These are phyloP conservation scores for Cutaneotrichosporon cutaneum DNA, from an alignment of 1,284 basidiomycete species.

Conservation along the genomic window DNA sequence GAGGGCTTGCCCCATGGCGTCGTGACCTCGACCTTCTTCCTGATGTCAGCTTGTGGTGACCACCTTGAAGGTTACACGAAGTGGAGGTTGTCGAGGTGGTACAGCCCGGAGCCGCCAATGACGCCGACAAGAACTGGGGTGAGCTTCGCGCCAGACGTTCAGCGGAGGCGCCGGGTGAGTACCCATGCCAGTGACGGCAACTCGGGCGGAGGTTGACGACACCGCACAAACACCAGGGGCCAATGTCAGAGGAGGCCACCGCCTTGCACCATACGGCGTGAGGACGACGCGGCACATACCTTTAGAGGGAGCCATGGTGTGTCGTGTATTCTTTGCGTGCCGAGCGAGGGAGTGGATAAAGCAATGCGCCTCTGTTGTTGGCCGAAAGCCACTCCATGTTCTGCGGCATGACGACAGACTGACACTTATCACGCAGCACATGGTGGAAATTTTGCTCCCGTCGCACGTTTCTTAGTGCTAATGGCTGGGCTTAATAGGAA, in stretches of 20 bases:
- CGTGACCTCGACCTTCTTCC: conserved; percentile 59
- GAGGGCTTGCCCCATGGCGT: conserved; percentile 89
- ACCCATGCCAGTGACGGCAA: no score
- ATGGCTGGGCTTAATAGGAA: no score
- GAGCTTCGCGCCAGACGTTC: neutral
- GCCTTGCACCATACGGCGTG: no score
- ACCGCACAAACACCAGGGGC: no score
- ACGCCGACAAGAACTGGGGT: conserved; percentile 70
- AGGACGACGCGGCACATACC: neutral
- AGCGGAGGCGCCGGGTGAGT: neutral
- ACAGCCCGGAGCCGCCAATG: conserved; percentile 81
- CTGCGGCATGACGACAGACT: neutral
- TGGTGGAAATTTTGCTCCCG: conserved; percentile 16
- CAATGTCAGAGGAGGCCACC: no score
- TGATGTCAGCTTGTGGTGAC: conserved; percentile 43
- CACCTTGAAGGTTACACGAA: conserved; percentile 65
- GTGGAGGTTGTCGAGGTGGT: conserved; percentile 84
- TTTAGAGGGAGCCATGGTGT: neutral
- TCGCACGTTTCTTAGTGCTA: neutral
- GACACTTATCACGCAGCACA: neutral
- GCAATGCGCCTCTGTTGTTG: neutral
- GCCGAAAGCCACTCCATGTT: neutral
- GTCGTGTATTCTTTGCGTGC: neutral
- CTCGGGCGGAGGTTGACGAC: no score
- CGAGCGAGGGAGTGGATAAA: neutral